Percentiles rank a stretch among this genome's conserved stretches.
Evolutionary conservation across 1,284 basidiomycete genomes (phyloP).

Genomic region (Ustilago vetiveriae): DNA sequence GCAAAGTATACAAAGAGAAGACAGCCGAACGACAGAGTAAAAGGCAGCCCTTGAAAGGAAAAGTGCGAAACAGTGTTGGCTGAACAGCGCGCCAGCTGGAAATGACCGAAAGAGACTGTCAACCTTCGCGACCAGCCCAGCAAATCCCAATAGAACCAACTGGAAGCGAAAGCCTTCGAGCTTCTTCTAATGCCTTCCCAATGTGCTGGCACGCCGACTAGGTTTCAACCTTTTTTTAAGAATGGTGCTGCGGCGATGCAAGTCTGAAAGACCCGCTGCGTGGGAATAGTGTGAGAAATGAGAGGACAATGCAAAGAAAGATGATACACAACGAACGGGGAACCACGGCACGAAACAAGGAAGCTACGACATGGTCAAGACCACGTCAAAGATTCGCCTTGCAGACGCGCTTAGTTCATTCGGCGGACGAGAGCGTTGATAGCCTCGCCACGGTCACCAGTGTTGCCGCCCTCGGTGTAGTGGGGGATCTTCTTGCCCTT

Average conservation of each 20-base stretch:
- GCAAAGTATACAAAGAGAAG: conserved; percentile 20
- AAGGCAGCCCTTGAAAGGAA: neutral
- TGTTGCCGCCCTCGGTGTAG: conserved; percentile 75
- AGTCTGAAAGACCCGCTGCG: too few relatives aligned
- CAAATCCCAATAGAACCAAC: conserved; percentile 24
- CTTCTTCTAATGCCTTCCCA: neutral
- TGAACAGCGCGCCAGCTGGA: conserved; percentile 4
- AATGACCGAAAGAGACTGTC: neutral
- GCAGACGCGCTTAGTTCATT: conserved; percentile 72
- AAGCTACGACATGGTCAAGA: neutral
- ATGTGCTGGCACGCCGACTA: conserved; percentile 8
- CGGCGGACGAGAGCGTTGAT: conserved; percentile 97
- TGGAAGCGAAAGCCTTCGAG: conserved; percentile 2
- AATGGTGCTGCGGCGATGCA: too few relatives aligned
- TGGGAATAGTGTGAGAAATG: conserved; percentile 25
- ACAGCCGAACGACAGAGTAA: neutral
- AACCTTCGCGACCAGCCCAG: conserved; percentile 20
- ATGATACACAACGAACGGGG: conserved; percentile 21
- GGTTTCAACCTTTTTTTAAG: conserved; percentile 21
- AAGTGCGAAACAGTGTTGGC: neutral
- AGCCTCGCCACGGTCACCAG: conserved; percentile 90
- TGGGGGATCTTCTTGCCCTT: conserved; percentile 91
- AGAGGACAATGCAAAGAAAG: conserved; percentile 25
- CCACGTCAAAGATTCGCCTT: neutral
- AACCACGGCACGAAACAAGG: conserved; percentile 12